Conservation (phyloP, 768 basidiomycete species). For the Kwoniella sp. region DNA sequence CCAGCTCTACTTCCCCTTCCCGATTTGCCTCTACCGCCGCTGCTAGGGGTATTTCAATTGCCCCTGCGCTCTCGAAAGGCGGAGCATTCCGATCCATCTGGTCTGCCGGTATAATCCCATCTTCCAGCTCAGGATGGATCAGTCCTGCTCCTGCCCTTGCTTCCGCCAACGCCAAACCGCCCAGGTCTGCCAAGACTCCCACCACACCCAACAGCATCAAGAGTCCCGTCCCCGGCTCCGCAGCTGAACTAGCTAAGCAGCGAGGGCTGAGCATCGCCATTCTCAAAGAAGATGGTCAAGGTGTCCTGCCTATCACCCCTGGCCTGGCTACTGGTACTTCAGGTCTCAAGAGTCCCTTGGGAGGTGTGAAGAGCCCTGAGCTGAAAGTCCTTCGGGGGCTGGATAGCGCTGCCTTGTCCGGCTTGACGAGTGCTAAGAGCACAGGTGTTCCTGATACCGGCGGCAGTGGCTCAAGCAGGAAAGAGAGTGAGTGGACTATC, state of each 20-base stretch:
- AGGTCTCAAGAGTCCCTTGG: constrained; percentile 8
- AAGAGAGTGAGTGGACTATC: constrained; percentile 29
- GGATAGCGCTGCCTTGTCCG: neutral
- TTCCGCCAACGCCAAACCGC: neutral
- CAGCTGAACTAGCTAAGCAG: constrained; percentile 21
- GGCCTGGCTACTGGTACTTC: constrained; percentile 14
- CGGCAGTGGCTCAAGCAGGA: constrained; percentile 10
- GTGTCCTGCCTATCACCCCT: constrained; percentile 30
- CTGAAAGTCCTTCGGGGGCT: constrained; percentile 4
- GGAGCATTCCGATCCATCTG: constrained; percentile 30
- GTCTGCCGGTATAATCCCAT: constrained; percentile 32
- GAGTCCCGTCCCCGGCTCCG: constrained; percentile 21
- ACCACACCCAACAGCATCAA: neutral
- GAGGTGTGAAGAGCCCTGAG: constrained; percentile 7
- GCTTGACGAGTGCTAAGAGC: constrained; percentile 7
- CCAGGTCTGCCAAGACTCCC: neutral
- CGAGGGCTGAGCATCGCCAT: constrained; percentile 46
- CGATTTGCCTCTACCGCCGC: constrained; percentile 29
- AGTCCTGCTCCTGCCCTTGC: constrained; percentile 18
- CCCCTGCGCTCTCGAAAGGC: constrained; percentile 25
- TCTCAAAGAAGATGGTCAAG: constrained; percentile 35
- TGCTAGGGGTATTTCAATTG: constrained; percentile 27
- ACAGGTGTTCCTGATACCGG: constrained; percentile 18
- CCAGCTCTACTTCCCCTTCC: constrained; percentile 13
- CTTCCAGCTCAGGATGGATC: constrained; percentile 38